Conservation (phyloP, 768 basidiomycete species). For the Boletellus emodensis region DNA sequence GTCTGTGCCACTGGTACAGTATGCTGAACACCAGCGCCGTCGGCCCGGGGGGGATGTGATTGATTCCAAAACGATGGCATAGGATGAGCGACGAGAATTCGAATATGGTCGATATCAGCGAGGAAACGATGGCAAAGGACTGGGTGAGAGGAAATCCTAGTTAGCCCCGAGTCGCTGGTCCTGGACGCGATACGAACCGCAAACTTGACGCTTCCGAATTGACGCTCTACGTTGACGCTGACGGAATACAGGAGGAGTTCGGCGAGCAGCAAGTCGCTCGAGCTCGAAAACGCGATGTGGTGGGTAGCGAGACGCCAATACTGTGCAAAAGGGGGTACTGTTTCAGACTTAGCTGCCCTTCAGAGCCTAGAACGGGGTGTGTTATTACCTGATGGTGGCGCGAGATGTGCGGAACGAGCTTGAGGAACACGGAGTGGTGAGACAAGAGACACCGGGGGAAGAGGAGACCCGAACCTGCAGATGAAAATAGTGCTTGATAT, state of each 20-base stretch:
- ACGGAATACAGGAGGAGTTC: conserved; percentile 71
- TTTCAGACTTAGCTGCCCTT: conserved; percentile 32
- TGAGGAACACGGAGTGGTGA: conserved; percentile 6
- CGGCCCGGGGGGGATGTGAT: conserved; percentile 73
- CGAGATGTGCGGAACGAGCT: conserved; percentile 89
- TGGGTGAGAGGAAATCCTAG: conserved; percentile 28
- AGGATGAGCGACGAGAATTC: conserved; percentile 65
- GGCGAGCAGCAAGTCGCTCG: conserved; percentile 78
- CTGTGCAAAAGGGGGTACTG: conserved; percentile 40
- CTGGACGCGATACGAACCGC: conserved; percentile 51
- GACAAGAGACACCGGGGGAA: neutral
- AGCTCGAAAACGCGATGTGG: conserved; percentile 76
- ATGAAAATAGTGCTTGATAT: conserved; percentile 85
- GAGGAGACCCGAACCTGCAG: conserved; percentile 53
- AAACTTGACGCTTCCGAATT: conserved; percentile 84
- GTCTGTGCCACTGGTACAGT: conserved; percentile 76
- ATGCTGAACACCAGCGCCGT: conserved; percentile 74
- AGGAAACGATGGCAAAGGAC: conserved; percentile 76
- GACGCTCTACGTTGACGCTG: conserved; percentile 71
- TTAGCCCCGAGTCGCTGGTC: neutral
- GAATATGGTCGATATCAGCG: conserved; percentile 59
- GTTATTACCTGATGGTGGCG: conserved; percentile 74
- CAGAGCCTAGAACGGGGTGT: conserved; percentile 1
- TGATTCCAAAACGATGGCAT: conserved; percentile 64
- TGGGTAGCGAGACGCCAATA: conserved; percentile 81